Conservation (phyloP, 2,329 filamentous ascomycete species). For the Xylariales sp. region DNA sequence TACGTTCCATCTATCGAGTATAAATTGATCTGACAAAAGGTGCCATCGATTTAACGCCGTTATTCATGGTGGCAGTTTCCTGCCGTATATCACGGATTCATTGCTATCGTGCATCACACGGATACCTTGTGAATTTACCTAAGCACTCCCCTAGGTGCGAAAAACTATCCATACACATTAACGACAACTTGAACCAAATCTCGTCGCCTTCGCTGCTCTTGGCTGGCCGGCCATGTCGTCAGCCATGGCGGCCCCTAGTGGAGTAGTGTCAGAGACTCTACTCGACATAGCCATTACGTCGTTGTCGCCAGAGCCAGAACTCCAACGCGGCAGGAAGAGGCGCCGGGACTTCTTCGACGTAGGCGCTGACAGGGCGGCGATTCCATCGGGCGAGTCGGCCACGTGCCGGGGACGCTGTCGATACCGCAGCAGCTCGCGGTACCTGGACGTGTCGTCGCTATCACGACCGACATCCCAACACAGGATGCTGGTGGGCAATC, state of each 20-base stretch:
- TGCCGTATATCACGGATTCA: background rate
- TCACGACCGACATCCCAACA: conserved; percentile 37
- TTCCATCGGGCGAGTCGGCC: conserved; percentile 53
- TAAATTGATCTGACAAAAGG: conserved; percentile 12
- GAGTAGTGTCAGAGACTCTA: conserved; percentile 40
- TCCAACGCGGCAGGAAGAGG: conserved; percentile 53
- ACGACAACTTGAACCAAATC: background rate
- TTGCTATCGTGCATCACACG: background rate
- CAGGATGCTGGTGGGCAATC: conserved; percentile 30
- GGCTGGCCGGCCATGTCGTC: conserved; percentile 2
- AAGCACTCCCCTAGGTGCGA: background rate
- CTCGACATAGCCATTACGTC: conserved; percentile 44
- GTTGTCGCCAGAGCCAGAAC: conserved; percentile 50
- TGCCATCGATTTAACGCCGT: background rate
- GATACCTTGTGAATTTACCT: background rate
- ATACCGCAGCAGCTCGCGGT: conserved; percentile 53
- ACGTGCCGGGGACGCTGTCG: conserved; percentile 57
- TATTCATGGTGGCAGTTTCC: background rate
- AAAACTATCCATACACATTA: background rate
- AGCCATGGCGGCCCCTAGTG: conserved; percentile 42
- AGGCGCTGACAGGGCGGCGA: conserved; percentile 42
- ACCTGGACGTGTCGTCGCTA: conserved; percentile 43
- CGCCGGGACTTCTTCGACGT: conserved; percentile 50
- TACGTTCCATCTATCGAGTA: conserved; percentile 27
- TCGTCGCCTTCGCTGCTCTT: background rate